phyloP scores from a whole-genome alignment of 257 asterid genomes.

The Voacanga thouarsii region DNA sequence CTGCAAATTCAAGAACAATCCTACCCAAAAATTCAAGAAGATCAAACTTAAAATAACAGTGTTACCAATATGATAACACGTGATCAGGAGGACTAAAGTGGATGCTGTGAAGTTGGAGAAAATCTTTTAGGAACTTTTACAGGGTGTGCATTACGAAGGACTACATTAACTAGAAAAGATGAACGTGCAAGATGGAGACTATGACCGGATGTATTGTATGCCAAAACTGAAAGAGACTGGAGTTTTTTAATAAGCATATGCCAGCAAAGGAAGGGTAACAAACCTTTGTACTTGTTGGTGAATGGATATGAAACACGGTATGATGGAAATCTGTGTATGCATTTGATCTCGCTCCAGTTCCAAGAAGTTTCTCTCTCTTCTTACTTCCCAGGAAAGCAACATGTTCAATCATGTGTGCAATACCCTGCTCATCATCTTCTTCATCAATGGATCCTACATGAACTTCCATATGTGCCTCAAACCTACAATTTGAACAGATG shows the following conservation, averaged over 20 bases:
- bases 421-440: slow-evolving; percentile 99
- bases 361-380: slow-evolving; percentile 98
- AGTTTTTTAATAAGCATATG: not conserved
- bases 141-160: not conserved
- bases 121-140: not conserved
- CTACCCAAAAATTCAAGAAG: not conserved
- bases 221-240: not conserved
- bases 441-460: slow-evolving; percentile 97
- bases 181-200: not conserved
- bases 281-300: slow-evolving; percentile 91
- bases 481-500: slow-evolving; percentile 44
- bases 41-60: not conserved
- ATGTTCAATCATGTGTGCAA: slow-evolving; percentile 99
- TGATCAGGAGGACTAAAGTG: not conserved
- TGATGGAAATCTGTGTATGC: slow-evolving; percentile 99
- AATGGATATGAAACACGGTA: slow-evolving; percentile 97
- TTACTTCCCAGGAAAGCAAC: slow-evolving; percentile 99
- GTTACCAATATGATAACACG: not conserved
- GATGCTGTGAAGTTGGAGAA: not conserved
- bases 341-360: slow-evolving; percentile 98
- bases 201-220: not conserved
- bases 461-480: slow-evolving; percentile 99
- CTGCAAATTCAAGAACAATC: not conserved
- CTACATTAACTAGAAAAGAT: not conserved
- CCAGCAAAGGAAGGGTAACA: slow-evolving; percentile 18